Evolutionary conservation across 2,329 filamentous ascomycete genomes (phyloP), one percentile per base, ranked within the genome.

Genomic region (Aspergillus sp.): DNA sequence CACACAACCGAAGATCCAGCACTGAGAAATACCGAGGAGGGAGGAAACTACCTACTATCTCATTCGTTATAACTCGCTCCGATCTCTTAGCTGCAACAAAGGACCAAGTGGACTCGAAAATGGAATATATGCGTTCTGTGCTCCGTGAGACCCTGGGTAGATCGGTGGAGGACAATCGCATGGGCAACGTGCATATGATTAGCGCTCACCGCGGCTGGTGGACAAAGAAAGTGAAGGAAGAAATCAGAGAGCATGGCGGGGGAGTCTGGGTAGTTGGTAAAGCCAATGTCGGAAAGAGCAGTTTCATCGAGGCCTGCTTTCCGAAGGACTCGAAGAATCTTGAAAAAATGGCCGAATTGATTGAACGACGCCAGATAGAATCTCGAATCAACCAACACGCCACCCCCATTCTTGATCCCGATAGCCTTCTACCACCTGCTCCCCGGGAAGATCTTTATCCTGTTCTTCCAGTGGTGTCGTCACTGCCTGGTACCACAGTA

Each of bases 261-360:
- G 93, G 84, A 11, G 85, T 87, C 11, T 98, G 93, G 91, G 84
- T 98, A 75, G 86, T 98, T 3, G 93, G 93, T n/a, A 97, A 95
- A 66, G 89, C 90, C 50, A 98, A 98, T 60, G 94, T 97, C 2
- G 94, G 93, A 26, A 98, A 98, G 69, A 97, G 91, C 56, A 85
- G 86, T 59, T 77, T 98, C 2, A 95, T 97, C 48, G 84, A 93
- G 54, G 79, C 83, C 5, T 82, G 96, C 6, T 95, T 90, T 58
- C 91, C 94, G 4, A 84, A 86, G 73, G 83, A 82, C 27, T 75
- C 75, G 31, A 76, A 74, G 69, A 73, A 68, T 47, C 59, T 60
- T 13, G 63, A 56, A 42, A 62, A 65, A 34, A 58, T 67, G 46
- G 59, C 57, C n/a, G 59, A 68, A 28, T 51, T 66, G 45, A 52